These are phyloP conservation scores for Thinopyrum elongatum DNA, from an alignment of 176 grass and related monocot species.

Conservation along the genomic window DNA sequence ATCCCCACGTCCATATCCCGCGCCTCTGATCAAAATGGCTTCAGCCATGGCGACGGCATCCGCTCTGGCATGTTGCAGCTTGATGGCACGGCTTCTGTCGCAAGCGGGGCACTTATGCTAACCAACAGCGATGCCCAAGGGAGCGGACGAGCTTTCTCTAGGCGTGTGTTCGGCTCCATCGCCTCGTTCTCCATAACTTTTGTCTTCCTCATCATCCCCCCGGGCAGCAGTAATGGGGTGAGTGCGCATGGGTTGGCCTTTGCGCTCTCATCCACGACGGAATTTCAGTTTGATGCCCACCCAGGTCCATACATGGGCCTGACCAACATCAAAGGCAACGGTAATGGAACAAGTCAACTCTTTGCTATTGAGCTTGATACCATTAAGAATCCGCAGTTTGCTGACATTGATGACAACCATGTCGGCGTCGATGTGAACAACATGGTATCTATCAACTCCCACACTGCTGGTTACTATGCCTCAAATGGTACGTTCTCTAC, in stretches of 20 bases:
- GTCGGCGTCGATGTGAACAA: conserved; percentile 15
- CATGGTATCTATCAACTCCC: background rate
- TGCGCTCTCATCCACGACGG: conserved; percentile 17
- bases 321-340: background rate
- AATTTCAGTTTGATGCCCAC: background rate
- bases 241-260: conserved; percentile 37
- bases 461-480: background rate
- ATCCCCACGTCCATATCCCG: too few species aligned
- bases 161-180: too few species aligned
- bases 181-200: too few species aligned
- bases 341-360: background rate
- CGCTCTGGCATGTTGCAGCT: too few species aligned
- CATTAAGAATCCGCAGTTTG: background rate
- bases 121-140: too few species aligned
- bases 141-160: too few species aligned
- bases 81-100: too few species aligned
- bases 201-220: too few species aligned
- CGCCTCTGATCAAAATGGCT: too few species aligned
- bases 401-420: background rate
- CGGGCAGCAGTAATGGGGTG: too few species aligned
- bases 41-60: too few species aligned
- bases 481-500: background rate
- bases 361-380: conserved; percentile 45
- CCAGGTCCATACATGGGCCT: conserved; percentile 6
- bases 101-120: too few species aligned